Evolutionary conservation across 23 red algal species (phyloP), one percentile per base, ranked within the genome.

Genomic region (Gracilaria vermiculophylla): DNA sequence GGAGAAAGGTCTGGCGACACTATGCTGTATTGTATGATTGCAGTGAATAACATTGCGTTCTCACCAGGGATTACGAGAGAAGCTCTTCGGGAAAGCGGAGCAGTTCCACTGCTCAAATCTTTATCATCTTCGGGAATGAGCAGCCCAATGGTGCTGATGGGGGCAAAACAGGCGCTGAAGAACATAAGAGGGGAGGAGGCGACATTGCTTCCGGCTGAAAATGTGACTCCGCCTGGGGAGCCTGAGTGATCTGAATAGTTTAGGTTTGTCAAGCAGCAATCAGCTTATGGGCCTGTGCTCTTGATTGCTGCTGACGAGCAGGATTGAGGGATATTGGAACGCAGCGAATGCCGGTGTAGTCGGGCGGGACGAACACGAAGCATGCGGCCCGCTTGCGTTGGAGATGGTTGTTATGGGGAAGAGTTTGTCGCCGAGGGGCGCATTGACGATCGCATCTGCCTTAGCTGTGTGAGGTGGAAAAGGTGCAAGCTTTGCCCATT

Each of bases 121-220:
- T 27, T 88, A n/a, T 76, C 84, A 33, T 40, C 84, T 9, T 88
- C 84, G 25, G 76, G 76, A 60, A 88, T 88, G 84, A 77, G 51
- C 44, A 39, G 42, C 0, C 84, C 84, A 8, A 54, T 77, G 19
- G 70, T 77, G 28, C 28, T 70, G n/a, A 55, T 62, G 35, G 55
- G 66, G n/a, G 66, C 84, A 16, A 88, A 76, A 28, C 84, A 88
- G 53, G 84, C 70, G 11, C 52, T 88, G 41, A 62, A 57, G 27
- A 88, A 88, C 37, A 53, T 88, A 5, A 76, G 37, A 20, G 84
- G 84, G 36, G 66, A 61, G 12, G 25, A 77, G 36, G 39, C 37
- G n/a, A 40, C 67, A 1, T 47, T 73, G 67, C 42, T 73, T 45
- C 67, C 67, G 13, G 67, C 19, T 42, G 67, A 73, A 28, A 73